Conservation (phyloP, 2,329 filamentous ascomycete genomes). For the Beauveria sp. region DNA sequence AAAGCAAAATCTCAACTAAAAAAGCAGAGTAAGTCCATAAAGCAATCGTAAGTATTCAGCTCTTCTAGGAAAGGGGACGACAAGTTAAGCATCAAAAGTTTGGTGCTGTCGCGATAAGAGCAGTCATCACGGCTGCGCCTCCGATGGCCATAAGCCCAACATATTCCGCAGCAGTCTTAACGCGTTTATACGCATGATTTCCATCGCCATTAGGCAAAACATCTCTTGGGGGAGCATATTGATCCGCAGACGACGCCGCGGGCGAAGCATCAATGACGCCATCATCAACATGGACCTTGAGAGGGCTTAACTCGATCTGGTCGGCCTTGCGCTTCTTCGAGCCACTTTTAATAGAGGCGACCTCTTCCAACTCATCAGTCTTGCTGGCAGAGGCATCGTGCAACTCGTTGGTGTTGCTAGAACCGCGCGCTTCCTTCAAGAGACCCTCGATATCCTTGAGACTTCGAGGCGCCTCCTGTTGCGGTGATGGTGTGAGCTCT, state of each 20-base stretch:
- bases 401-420: neutral
- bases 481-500: neutral
- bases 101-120: slow-evolving; percentile 31
- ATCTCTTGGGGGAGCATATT: neutral
- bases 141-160: slow-evolving; percentile 29
- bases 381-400: neutral
- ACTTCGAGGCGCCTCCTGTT: too few species aligned
- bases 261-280: neutral
- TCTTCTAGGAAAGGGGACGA: neutral
- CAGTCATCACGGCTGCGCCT: slow-evolving; percentile 31
- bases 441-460: too few species aligned
- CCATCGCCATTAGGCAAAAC: neutral
- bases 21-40: neutral
- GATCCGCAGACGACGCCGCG: neutral
- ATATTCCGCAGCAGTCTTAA: slow-evolving; percentile 27
- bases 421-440: neutral
- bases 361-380: neutral
- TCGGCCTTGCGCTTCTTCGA: slow-evolving; percentile 1
- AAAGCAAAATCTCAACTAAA: neutral
- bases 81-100: slow-evolving; percentile 13
- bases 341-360: neutral
- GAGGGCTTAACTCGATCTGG: neutral
- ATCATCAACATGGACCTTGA: neutral
- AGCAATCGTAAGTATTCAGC: neutral
- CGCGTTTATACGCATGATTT: slow-evolving; percentile 19